Conservation (phyloP, 2,329 filamentous ascomycete genomes). For the Helminthosporium solani region DNA sequence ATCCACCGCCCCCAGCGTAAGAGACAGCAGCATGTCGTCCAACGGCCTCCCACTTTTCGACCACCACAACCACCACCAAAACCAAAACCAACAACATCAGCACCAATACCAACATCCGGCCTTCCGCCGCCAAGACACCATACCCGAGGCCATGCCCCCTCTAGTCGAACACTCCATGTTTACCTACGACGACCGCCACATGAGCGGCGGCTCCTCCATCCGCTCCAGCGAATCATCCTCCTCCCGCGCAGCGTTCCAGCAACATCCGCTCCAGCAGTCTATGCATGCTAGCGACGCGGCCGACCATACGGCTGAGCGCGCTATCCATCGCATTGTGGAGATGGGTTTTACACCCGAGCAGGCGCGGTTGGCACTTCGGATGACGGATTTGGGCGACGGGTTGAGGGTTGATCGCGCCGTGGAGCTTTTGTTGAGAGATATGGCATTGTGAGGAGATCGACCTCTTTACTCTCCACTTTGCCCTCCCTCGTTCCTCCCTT, state of each 20-base stretch:
- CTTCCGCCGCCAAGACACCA: conserved; percentile 12
- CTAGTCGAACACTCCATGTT: not conserved
- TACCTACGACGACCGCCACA: not conserved
- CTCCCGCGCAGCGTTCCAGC: conserved; percentile 22
- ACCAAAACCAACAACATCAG: too few species aligned
- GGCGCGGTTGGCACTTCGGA: conserved; percentile 58
- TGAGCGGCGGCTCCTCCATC: conserved; percentile 5
- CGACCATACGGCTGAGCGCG: conserved; percentile 57
- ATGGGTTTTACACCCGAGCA: conserved; percentile 60
- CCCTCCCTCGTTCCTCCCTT: conserved; percentile 1
- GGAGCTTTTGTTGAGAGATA: conserved; percentile 50
- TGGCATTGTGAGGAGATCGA: conserved; percentile 1
- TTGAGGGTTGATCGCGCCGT: conserved; percentile 60
- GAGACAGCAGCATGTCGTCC: conserved; percentile 26
- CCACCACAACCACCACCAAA: too few species aligned
- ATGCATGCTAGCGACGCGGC: conserved; percentile 37
- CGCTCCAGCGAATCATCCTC: conserved; percentile 8
- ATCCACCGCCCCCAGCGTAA: conserved; percentile 26
- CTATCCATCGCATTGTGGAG: conserved; percentile 58
- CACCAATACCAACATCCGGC: conserved; percentile 26
- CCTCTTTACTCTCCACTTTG: too few species aligned
- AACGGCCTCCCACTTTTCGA: conserved; percentile 27
- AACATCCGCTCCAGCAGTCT: conserved; percentile 35
- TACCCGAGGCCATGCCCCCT: conserved; percentile 1
- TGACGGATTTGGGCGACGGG: conserved; percentile 61